Base-by-base conservation (phyloP, 1,284 basidiomycete species). In the Puccinia triticina region DNA sequence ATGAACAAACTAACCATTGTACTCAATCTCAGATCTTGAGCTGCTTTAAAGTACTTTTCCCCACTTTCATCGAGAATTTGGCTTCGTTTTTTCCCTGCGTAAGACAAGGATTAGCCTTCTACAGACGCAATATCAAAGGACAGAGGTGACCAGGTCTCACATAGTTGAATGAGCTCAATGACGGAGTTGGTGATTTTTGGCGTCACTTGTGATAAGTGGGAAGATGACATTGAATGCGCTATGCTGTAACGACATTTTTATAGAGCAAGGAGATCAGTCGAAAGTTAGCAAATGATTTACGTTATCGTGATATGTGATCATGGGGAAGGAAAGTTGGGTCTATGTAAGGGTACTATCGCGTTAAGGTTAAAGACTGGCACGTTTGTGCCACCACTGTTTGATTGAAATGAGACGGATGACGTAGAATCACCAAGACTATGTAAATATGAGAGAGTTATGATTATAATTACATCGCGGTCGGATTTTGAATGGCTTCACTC, bases 21-120 rank as follows among this genome's bases (percentile, higher is more conserved):
- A 66, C 79, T 81, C 26, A 81, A 74, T 40, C 79, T 73, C 16
- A 81, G 46, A 81, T 81, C 79, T 74, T 81, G 79, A 11, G 79
- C 79, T 55, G 79, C 79, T 53, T 81, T 81, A 40, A 81, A 81
- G 57, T 74, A 81, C 32, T 61, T 46, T 59, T 73, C 67, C n/a
- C 69, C 67, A 74, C 69, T 81, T 73, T 81, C 46, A 48, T 81
- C 79, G 10, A 81, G 61, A 64, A 81, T 64, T 74, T 64, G 40
- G 48, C 67, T 48, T 37, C 79, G 43, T 50, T 59, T 73, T 53
- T 81, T 81, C 79, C 79, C 79, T 81, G n/a, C 34, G 21, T n/a
- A 69, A 21, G 32, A 50, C 26, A 53, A n/a, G 29, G 32, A 29
- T 53, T 14, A 48, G 46, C 46, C 2, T 50, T 72, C 37, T 32